Percentiles rank a stretch among this genome's conserved stretches.
Evolutionary conservation across 192 early-diverging fungal species (phyloP).

Genomic region (Coemansia sp.): DNA sequence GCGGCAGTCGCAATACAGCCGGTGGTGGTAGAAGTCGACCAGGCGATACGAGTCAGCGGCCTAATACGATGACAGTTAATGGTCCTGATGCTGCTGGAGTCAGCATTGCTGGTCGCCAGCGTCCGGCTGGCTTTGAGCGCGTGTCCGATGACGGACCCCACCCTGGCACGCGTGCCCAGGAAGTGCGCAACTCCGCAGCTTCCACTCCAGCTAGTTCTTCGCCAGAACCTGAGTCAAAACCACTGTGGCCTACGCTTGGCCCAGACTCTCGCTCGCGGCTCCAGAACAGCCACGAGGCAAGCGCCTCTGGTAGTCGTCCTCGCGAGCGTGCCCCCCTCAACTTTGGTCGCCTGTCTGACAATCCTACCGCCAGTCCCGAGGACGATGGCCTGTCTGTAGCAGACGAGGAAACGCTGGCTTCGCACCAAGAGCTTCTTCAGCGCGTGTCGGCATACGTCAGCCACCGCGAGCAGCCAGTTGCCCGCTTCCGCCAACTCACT

Average conservation of each 20-base stretch:
- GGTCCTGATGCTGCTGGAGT: conserved; percentile 42
- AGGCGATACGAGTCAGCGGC: conserved; percentile 16
- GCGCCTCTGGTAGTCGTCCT: neutral
- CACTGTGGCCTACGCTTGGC: conserved; percentile 45
- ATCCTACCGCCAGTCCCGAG: neutral
- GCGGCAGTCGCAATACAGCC: conserved; percentile 2
- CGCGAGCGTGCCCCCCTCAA: conserved; percentile 27
- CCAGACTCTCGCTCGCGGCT: neutral
- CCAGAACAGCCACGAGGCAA: neutral
- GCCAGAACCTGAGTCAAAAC: conserved; percentile 26
- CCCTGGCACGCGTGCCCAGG: neutral
- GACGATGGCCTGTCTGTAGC: neutral
- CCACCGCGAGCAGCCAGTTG: conserved; percentile 53
- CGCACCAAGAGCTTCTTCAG: conserved; percentile 50
- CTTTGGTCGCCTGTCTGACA: conserved; percentile 33
- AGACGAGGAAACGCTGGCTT: conserved; percentile 23
- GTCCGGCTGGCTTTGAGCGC: conserved; percentile 45
- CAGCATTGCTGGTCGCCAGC: conserved; percentile 48
- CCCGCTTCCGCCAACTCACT: conserved; percentile 50
- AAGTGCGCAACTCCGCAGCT: neutral
- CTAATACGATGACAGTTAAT: conserved; percentile 49
- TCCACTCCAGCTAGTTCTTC: conserved; percentile 4
- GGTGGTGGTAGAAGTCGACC: conserved; percentile 2
- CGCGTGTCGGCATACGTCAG: conserved; percentile 52
- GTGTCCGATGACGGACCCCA: conserved; percentile 12